phyloP scores from a whole-genome alignment of 2,329 filamentous ascomycete species.

The Microascus cirrosus region DNA sequence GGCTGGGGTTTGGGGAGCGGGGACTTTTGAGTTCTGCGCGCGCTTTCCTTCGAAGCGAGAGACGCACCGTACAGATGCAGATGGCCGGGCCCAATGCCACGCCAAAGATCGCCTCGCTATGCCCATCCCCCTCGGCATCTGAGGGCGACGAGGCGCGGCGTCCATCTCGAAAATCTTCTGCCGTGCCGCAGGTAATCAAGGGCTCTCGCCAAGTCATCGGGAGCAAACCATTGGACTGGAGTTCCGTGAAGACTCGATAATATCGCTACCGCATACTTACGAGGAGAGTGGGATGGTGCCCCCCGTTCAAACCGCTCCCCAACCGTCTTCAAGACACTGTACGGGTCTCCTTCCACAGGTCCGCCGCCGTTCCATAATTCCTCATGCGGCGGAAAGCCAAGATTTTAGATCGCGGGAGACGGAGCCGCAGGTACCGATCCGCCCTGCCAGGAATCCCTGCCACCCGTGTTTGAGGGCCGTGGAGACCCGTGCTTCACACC shows the following conservation, averaged over 20 bases:
- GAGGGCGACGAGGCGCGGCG: neutral
- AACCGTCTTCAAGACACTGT: too few species aligned
- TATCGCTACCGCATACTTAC: neutral
- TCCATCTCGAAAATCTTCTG: neutral
- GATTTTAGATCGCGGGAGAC: neutral
- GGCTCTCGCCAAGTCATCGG: neutral
- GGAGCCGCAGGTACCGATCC: neutral
- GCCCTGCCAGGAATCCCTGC: neutral
- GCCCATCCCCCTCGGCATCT: neutral
- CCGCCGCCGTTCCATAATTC: neutral
- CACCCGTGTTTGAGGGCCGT: conserved; percentile 4
- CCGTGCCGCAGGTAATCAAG: neutral
- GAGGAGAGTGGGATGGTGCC: neutral
- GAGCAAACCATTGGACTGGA: neutral
- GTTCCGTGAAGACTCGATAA: neutral
- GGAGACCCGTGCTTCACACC: conserved; percentile 1
- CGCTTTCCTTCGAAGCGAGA: neutral
- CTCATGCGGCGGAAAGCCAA: neutral
- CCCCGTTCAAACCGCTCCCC: too few species aligned
- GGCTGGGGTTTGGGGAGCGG: too few species aligned
- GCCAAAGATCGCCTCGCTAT: conserved; percentile 1
- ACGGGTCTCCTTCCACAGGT: too few species aligned
- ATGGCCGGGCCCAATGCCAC: neutral
- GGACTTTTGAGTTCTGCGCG: neutral
- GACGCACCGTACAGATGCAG: neutral